Evolutionary conservation across 129 eudicot genomes (phyloP).

Genomic region (Lactuca saligna): DNA sequence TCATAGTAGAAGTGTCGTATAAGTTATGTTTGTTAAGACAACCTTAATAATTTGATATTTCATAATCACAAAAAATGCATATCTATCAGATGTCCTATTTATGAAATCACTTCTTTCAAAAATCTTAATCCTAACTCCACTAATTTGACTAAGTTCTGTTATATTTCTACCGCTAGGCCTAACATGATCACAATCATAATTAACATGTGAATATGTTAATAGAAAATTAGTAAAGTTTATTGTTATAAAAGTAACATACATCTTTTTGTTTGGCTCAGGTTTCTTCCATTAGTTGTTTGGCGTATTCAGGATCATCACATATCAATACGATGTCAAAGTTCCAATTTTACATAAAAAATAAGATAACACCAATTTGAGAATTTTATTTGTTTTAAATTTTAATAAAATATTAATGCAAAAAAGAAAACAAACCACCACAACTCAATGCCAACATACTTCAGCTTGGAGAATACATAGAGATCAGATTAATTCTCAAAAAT

Average conservation of each 20-base stretch:
- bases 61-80: too few relatives aligned
- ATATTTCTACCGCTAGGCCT: conserved; percentile 35
- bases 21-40: too few relatives aligned
- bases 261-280: conserved; percentile 94
- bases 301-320: conserved; percentile 70
- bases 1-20: too few relatives aligned
- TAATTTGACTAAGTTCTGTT: too few relatives aligned
- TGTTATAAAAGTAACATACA: conserved; percentile 41
- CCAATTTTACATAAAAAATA: conserved; percentile 76
- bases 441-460: conserved; percentile 89
- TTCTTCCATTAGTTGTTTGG: conserved; percentile 75
- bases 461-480: conserved; percentile 73
- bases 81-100: too few relatives aligned
- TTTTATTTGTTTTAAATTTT: neutral
- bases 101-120: too few relatives aligned
- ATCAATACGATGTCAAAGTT: conserved; percentile 75
- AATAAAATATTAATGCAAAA: neutral
- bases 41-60: too few relatives aligned
- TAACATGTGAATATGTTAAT: neutral
- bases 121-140: too few relatives aligned
- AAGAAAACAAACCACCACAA: conserved; percentile 70
- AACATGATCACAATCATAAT: neutral
- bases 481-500: conserved; percentile 86
- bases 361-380: neutral
- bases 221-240: neutral